A percentile compares a stretch with the other conserved stretches of the same genome.
Conservation (phyloP, 371 early-diverging fungal genomes). For the Nematocida parisii region DNA sequence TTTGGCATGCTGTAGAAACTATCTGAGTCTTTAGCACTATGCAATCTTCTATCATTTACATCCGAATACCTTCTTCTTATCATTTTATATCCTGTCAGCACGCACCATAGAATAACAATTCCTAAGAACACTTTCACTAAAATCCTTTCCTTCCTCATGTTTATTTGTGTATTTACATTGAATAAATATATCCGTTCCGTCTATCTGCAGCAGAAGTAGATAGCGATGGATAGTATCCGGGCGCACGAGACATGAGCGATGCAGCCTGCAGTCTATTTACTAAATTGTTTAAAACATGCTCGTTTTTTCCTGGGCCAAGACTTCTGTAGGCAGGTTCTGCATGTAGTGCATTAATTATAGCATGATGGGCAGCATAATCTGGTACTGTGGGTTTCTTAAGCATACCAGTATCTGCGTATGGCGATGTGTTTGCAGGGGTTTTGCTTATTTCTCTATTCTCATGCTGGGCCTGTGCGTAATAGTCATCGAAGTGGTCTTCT, state of each 20-base stretch:
- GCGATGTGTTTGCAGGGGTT: too few species aligned
- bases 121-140: slow-evolving; percentile 28
- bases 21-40: not conserved
- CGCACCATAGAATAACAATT: slow-evolving; percentile 36
- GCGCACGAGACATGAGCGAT: too few species aligned
- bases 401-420: too few species aligned
- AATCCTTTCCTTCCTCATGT: slow-evolving; percentile 62
- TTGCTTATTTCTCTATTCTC: too few species aligned
- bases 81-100: slow-evolving; percentile 43
- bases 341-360: too few species aligned
- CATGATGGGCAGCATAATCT: too few species aligned
- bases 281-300: too few species aligned
- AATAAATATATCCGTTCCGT: slow-evolving; percentile 24
- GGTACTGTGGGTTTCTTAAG: too few species aligned
- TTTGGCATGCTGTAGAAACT: slow-evolving; percentile 18
- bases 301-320: too few species aligned
- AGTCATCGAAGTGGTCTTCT: not conserved
- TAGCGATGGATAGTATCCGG: not conserved
- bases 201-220: not conserved
- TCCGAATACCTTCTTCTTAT: not conserved
- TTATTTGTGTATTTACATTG: slow-evolving; percentile 54
- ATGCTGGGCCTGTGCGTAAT: not conserved
- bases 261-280: too few species aligned
- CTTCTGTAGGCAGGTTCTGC: too few species aligned
- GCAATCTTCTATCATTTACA: not conserved